Conservation (phyloP, 2,329 filamentous ascomycete species). For the Piedraia hortae region DNA sequence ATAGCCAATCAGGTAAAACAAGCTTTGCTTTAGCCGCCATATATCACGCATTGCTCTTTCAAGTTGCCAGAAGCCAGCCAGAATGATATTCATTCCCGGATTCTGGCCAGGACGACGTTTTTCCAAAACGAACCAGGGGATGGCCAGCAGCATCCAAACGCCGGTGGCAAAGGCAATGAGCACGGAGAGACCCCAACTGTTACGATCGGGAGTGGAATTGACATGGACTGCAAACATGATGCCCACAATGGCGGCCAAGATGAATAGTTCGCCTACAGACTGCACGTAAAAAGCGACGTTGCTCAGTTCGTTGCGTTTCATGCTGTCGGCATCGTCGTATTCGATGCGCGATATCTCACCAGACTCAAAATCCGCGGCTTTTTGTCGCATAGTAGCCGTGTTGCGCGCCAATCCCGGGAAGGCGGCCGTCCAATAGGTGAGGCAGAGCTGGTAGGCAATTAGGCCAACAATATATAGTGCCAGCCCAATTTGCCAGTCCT, state of each 20-base stretch:
- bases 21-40: constrained; percentile 35
- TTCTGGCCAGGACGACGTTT: constrained; percentile 33
- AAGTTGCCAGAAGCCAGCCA: constrained; percentile 34
- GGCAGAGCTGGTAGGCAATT: constrained; percentile 36
- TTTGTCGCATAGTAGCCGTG: constrained; percentile 21
- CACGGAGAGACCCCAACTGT: constrained; percentile 38
- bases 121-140: constrained; percentile 40
- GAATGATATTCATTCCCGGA: constrained; percentile 23
- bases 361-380: constrained; percentile 21
- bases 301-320: constrained; percentile 34
- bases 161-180: constrained; percentile 37
- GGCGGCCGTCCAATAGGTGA: constrained; percentile 42
- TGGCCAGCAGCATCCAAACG: constrained; percentile 33
- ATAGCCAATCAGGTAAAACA: constrained; percentile 37
- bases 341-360: constrained; percentile 29
- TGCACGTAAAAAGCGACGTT: constrained; percentile 39
- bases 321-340: constrained; percentile 31
- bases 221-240: constrained; percentile 33
- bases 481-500: constrained; percentile 31
- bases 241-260: constrained; percentile 35
- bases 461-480: constrained; percentile 39
- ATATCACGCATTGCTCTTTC: constrained; percentile 30
- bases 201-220: constrained; percentile 29
- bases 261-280: constrained; percentile 31
- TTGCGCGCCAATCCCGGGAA: constrained; percentile 31